Base-by-base conservation (phyloP, 495 filamentous ascomycete genomes). In the Trichocladium uniseriatum region DNA sequence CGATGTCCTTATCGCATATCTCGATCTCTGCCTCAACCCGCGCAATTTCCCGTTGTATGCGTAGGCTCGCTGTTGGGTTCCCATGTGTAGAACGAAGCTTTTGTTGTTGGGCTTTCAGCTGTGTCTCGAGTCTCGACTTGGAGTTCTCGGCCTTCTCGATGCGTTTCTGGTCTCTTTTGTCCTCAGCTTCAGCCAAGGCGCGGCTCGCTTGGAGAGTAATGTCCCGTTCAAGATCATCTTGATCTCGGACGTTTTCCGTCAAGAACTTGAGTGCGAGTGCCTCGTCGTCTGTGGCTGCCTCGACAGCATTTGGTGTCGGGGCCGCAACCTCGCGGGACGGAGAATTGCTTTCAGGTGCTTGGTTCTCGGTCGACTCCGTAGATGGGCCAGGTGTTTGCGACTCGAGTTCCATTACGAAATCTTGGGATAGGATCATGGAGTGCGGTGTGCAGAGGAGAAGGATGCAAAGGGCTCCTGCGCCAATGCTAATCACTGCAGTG, bases 81-180 rank as follows among this genome's bases (percentile, higher is more conserved):
- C 51, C 61, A 10, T 61, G 46, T 9, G 58, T 56, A 15, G 64
- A 62, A 6, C 63, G 59, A 14, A 75, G 65, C 38, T 69, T 72
- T 52, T 69, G 67, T 24, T 71, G 58, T 51, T 69, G 67, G 7
- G 61, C 64, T 45, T 58, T 63, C 49, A 68, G 69, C 43, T 76
- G 68, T 6, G 38, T 53, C n/a, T 66, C 62, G 8, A 77, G 64
- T 39, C 68, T 72, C 2, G 78, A 71, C 59, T 81, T 84, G 31
- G 79, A 79, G 1, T 55, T 65, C 41, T 77, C 66, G 1, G 85
- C 80, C 62, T 87, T 92, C 43, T 91, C 85, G 43, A 95, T 78
- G 49, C 91, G 79, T 61, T 88, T 92, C 49, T 80, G 77, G 54
- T 98, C 92, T 43, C 83, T 79, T 66, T 92, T 87, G 60, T 96